These are phyloP conservation scores for Trifolium subterraneum DNA, from an alignment of 306 rosid species.

Conservation along the genomic window DNA sequence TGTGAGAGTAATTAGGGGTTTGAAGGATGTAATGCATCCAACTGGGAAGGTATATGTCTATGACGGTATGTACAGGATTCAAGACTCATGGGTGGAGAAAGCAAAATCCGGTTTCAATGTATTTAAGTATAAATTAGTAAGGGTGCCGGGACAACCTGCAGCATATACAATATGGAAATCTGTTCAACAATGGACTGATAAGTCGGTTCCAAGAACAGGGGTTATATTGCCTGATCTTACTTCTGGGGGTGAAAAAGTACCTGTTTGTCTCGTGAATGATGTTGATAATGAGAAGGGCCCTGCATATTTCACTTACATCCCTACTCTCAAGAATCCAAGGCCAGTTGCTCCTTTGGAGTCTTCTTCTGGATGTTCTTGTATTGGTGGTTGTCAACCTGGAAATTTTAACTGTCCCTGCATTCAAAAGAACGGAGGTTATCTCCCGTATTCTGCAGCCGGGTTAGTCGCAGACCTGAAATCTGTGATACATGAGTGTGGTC, in stretches of 20 bases:
- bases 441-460: conserved; percentile 67
- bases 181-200: conserved; percentile 76
- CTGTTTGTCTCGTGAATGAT: conserved; percentile 93
- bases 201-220: conserved; percentile 64
- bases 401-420: conserved; percentile 71
- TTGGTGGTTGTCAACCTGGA: conserved; percentile 74
- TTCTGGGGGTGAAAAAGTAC: conserved; percentile 80
- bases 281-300: conserved; percentile 96
- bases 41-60: conserved; percentile 85
- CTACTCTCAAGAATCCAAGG: conserved; percentile 68
- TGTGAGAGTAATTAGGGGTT: conserved; percentile 84
- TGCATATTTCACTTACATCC: conserved; percentile 75
- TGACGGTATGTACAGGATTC: conserved; percentile 88
- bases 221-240: conserved; percentile 90
- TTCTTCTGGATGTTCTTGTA: conserved; percentile 70
- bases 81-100: conserved; percentile 85
- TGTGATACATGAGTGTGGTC: conserved; percentile 78
- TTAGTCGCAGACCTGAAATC: conserved; percentile 68
- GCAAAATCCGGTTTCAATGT: conserved; percentile 79
- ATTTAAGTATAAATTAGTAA: conserved; percentile 72
- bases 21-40: conserved; percentile 60
- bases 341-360: conserved; percentile 54
- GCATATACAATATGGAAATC: conserved; percentile 76
- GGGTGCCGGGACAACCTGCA: conserved; percentile 74
- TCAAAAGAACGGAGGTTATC: conserved; percentile 69